Evolutionary conservation across 805 yeast species (phyloP), one percentile per base, ranked within the genome.

Genomic region (Lachancea thermotolerans): DNA sequence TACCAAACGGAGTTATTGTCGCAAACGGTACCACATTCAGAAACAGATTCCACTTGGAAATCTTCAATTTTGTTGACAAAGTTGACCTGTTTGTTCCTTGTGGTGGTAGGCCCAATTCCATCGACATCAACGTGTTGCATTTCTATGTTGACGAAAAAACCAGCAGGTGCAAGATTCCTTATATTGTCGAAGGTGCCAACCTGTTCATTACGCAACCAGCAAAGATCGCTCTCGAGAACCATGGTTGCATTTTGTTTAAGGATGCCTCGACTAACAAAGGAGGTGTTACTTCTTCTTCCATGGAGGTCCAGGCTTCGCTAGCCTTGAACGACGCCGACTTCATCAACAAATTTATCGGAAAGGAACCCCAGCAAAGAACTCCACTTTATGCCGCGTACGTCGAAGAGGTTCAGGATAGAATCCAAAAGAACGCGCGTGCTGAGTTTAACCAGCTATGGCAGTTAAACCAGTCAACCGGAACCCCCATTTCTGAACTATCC

Each of bases 251-350:
- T 43, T 74, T 93, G 43, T 86, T 87, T 70, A 93, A 93, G 67
- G 99, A 91, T 72, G 96, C 98, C 12, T 86, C 96, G 10, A 89
- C 97, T 37, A 91, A 91, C 70, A 91, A 91, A 70, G 99, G 99
- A 60, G 99, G 99, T 70, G 99, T 91, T 43, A 91, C 99, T 1
- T 90, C 97, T 2, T 89, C 97, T 1, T 90, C 97, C 1, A 73
- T 87, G 56, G 99, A 91, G 68, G 99, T 91, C 10, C 75, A 91
- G 55, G 96, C 97, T 9, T 91, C 99, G 2, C 78, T 91, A 49
- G 83, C 96, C 2, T 83, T 93, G 60, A 89, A 82, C 58, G 99
- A 91, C 66, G 77, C 75, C 42, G 85, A 81, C 31, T 93, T 91
- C 72, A 75, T 82, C 57, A 67, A 76, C 45, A 70, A 85, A 61